These are phyloP conservation scores for Cinnamomum micranthum DNA, from an alignment of 164 flowering plant species.

Conservation along the genomic window DNA sequence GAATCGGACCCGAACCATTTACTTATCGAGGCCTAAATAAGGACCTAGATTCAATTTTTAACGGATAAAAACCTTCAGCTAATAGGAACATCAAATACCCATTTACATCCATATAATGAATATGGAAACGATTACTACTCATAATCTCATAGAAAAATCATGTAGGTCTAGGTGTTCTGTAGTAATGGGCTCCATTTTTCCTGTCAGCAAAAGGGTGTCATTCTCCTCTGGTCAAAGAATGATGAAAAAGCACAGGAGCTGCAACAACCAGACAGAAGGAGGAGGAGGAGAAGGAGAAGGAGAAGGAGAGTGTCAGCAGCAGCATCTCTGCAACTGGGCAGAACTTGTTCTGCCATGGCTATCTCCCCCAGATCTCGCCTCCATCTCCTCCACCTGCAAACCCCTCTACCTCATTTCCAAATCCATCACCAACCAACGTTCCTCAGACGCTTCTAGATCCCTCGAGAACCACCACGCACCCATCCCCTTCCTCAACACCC, in stretches of 20 bases:
- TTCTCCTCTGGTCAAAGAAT: too few species aligned
- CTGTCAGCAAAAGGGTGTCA: too few species aligned
- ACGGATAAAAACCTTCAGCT: fast-evolving
- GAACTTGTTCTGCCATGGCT: slow-evolving; percentile 61
- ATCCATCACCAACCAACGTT: slow-evolving; percentile 41
- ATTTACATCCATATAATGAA: too few species aligned
- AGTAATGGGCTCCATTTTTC: too few species aligned
- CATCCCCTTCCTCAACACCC: slow-evolving; percentile 63
- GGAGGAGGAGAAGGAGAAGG: neutral
- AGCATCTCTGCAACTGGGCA: slow-evolving; percentile 31
- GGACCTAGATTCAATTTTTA: too few species aligned
- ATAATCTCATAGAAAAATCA: too few species aligned
- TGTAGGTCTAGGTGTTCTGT: too few species aligned
- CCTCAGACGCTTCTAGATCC: slow-evolving; percentile 65
- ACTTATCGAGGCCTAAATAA: too few species aligned
- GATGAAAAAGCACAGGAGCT: slow-evolving; percentile 1
- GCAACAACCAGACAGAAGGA: neutral
- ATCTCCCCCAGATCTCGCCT: slow-evolving; percentile 47
- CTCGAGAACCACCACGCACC: slow-evolving; percentile 43
- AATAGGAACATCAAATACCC: too few species aligned
- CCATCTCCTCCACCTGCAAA: slow-evolving; percentile 59
- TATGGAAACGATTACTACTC: too few species aligned
- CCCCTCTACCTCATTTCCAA: slow-evolving; percentile 37
- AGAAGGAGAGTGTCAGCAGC: neutral
- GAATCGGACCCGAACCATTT: too few species aligned